Percentiles rank a stretch among this genome's conserved stretches.
phyloP scores from a whole-genome alignment of 805 yeast genomes.

The Yamadazyma laniorum region DNA sequence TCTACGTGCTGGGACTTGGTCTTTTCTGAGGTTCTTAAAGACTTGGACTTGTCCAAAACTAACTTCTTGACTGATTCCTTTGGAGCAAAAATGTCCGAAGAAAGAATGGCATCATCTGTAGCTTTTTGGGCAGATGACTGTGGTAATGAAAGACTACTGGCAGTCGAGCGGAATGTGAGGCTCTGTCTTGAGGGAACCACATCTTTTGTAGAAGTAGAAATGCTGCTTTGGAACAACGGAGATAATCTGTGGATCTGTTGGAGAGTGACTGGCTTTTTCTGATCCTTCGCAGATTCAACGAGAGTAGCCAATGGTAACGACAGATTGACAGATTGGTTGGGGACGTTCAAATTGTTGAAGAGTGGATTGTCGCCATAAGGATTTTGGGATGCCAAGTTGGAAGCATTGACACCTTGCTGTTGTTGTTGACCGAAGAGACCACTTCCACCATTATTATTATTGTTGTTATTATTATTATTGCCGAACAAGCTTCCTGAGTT shows the following conservation, averaged over 20 bases:
- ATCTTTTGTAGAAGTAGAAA: conserved; percentile 1
- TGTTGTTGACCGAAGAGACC: conserved; percentile 26
- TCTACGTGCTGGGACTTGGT: conserved; percentile 18
- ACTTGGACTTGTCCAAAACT: conserved; percentile 47
- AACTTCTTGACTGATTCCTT: conserved; percentile 52
- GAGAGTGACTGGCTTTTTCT: conserved; percentile 60
- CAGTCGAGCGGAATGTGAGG: conserved; percentile 1
- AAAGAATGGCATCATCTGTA: conserved; percentile 66
- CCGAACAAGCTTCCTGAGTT: conserved; percentile 44
- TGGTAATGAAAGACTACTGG: not conserved
- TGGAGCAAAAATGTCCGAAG: conserved; percentile 72
- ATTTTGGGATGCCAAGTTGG: conserved; percentile 38
- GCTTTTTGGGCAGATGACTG: conserved; percentile 18
- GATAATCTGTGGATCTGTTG: conserved; percentile 59
- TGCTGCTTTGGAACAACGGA: conserved; percentile 41
- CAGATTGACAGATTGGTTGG: conserved; percentile 15
- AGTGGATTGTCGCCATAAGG: conserved; percentile 83
- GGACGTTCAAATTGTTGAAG: conserved; percentile 46
- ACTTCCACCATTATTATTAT: conserved; percentile 4
- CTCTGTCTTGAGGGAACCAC: not conserved
- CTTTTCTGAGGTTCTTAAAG: conserved; percentile 1
- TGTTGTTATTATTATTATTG: conserved; percentile 15
- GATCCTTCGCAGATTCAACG: conserved; percentile 17
- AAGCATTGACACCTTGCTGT: conserved; percentile 21
- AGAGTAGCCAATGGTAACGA: conserved; percentile 28